Evolutionary conservation across 2,329 filamentous ascomycete species (phyloP).

Genomic region (Madurella mycetomatis): DNA sequence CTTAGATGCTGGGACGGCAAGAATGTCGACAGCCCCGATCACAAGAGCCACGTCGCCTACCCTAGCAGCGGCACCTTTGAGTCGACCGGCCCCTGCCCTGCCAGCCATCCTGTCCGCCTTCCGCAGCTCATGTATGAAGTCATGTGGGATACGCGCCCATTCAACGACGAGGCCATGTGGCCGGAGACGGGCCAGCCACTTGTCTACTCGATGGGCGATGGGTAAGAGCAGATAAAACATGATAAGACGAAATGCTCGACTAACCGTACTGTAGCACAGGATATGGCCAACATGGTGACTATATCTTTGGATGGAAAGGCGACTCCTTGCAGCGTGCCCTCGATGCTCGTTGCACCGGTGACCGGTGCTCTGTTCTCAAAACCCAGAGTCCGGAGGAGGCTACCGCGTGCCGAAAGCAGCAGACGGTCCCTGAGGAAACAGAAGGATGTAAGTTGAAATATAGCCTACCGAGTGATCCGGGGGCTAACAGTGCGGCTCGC

Average conservation of each 20-base stretch:
- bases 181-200: slow-evolving; percentile 25
- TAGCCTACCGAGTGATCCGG: background rate
- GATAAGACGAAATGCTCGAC: background rate
- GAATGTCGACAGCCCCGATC: slow-evolving; percentile 45
- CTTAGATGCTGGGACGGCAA: slow-evolving; percentile 50
- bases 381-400: slow-evolving; percentile 24
- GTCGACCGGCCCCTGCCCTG: slow-evolving; percentile 33
- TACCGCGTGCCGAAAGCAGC: slow-evolving; percentile 21
- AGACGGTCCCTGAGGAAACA: slow-evolving; percentile 21
- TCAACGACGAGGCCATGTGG: slow-evolving; percentile 31
- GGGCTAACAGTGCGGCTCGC: background rate
- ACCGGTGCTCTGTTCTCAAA: slow-evolving; percentile 21
- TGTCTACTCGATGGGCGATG: slow-evolving; percentile 28
- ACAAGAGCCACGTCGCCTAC: slow-evolving; percentile 42
- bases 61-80: slow-evolving; percentile 34
- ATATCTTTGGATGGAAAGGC: slow-evolving; percentile 27
- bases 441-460: slow-evolving; percentile 26
- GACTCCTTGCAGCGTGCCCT: slow-evolving; percentile 26
- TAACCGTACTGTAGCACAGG: slow-evolving; percentile 14
- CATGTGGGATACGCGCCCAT: slow-evolving; percentile 38
- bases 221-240: slow-evolving; percentile 12
- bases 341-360: slow-evolving; percentile 24
- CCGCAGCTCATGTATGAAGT: slow-evolving; percentile 45
- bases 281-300: slow-evolving; percentile 24
- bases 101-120: slow-evolving; percentile 39